Conservation (phyloP, 2,329 filamentous ascomycete species). For the Graphilbum fragrans region DNA sequence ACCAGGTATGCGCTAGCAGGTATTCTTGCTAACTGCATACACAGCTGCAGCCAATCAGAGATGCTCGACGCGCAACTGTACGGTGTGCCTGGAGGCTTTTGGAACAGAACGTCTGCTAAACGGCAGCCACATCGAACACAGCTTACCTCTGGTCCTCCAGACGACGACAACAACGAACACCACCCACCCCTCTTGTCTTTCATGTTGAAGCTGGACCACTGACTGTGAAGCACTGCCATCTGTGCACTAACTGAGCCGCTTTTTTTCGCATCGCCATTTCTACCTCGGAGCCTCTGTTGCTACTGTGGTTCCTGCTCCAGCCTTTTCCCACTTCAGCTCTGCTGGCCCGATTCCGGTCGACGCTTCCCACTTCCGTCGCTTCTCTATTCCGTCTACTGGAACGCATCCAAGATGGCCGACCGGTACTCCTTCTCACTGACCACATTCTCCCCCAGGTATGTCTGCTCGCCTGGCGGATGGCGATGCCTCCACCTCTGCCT, state of each 20-base stretch:
- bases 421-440: constrained; percentile 99
- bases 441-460: constrained; percentile 97
- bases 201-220: no score
- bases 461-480: constrained; percentile 2
- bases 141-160: not conserved
- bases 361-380: no score
- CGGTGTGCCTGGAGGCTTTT: constrained; percentile 13
- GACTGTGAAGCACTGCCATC: no score
- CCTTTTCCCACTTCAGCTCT: no score
- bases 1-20: no score
- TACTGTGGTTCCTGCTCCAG: no score
- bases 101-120: not conserved
- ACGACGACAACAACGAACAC: not conserved
- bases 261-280: no score
- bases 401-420: constrained; percentile 64
- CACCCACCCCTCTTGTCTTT: no score
- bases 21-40: not conserved
- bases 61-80: constrained; percentile 15
- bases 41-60: constrained; percentile 11
- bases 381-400: not conserved
- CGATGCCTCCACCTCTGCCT: not conserved
- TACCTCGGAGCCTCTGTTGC: no score
- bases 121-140: not conserved
- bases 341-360: no score
- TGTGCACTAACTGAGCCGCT: no score